Evolutionary conservation across 2,329 filamentous ascomycete species (phyloP).

Genomic region (Fusarium sp.): DNA sequence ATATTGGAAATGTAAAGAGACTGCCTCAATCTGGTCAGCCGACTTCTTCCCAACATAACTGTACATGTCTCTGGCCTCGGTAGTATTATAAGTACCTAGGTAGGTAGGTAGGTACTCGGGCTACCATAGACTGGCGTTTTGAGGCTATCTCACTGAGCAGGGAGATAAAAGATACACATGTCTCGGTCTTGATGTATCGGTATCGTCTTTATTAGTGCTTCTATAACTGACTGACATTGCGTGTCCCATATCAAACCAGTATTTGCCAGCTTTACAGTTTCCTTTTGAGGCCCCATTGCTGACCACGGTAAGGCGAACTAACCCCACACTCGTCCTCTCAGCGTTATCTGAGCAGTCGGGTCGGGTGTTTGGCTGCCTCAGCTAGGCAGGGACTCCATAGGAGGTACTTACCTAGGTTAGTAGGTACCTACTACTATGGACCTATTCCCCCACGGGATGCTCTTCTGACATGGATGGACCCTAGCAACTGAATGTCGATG

Average conservation of each 20-base stretch:
- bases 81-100: no score
- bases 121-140: conserved; percentile 8
- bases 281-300: conserved; percentile 30
- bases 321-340: conserved; percentile 36
- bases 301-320: conserved; percentile 43
- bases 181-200: neutral
- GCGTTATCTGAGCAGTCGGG: conserved; percentile 4
- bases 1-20: conserved; percentile 8
- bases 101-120: neutral
- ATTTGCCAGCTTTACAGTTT: conserved; percentile 2
- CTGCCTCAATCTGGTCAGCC: conserved; percentile 39
- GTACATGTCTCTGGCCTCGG: neutral
- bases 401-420: neutral
- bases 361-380: conserved; percentile 17
- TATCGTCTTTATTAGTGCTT: neutral
- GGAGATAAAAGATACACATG: neutral
- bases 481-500: neutral
- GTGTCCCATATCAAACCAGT: conserved; percentile 4
- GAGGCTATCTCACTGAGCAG: neutral
- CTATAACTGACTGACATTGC: neutral
- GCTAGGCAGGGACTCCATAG: neutral
- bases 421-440: neutral
- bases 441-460: conserved; percentile 31
- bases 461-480: conserved; percentile 13
- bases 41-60: neutral